These are phyloP conservation scores for Leccinum pachyderme DNA, from an alignment of 1,284 basidiomycete genomes.

Conservation along the genomic window DNA sequence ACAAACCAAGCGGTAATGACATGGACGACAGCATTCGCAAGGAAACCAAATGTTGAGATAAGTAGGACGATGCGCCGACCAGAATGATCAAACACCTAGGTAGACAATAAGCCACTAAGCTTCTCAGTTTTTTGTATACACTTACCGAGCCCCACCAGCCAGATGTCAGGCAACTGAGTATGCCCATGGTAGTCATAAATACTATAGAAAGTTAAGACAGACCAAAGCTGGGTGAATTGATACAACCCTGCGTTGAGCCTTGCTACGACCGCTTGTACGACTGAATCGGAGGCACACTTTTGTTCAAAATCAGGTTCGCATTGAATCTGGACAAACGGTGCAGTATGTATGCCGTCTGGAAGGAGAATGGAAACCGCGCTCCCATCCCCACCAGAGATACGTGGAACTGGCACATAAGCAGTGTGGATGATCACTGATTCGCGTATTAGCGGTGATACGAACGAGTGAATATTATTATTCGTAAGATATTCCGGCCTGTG, in stretches of 20 bases:
- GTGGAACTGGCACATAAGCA: neutral
- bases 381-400: neutral
- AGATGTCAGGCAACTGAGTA: constrained; percentile 72
- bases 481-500: constrained; percentile 52
- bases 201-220: constrained; percentile 35
- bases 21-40: constrained; percentile 67
- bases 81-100: constrained; percentile 72
- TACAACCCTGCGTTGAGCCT: constrained; percentile 57
- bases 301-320: constrained; percentile 18
- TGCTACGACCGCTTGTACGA: constrained; percentile 71
- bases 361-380: neutral
- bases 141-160: constrained; percentile 79
- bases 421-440: neutral
- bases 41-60: constrained; percentile 59
- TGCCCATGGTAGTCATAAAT: constrained; percentile 67
- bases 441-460: neutral
- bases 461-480: constrained; percentile 2
- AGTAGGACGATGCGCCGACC: constrained; percentile 73
- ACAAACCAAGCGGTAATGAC: constrained; percentile 64
- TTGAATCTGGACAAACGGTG: neutral
- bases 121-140: neutral
- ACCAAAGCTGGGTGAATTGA: constrained; percentile 2
- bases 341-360: constrained; percentile 1
- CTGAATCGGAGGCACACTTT: constrained; percentile 66
- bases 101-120: constrained; percentile 1